phyloP scores from a whole-genome alignment of 2,329 filamentous ascomycete genomes.

The Blastomyces silverae region DNA sequence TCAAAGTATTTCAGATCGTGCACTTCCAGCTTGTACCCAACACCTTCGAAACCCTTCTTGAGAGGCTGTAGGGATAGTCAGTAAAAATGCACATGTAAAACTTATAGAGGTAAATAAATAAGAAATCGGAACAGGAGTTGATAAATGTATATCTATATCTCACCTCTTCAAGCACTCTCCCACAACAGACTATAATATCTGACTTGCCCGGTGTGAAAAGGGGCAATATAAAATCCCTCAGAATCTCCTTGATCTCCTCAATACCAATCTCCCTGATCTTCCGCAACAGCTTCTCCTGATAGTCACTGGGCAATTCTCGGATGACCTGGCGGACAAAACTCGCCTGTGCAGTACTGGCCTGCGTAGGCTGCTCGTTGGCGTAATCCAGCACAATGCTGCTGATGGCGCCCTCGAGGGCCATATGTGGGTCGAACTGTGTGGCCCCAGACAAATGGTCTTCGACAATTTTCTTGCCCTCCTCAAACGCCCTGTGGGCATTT shows the following conservation, averaged over 20 bases:
- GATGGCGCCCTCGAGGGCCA: slow-evolving; percentile 75
- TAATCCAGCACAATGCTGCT: slow-evolving; percentile 79
- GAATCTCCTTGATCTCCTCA: slow-evolving; percentile 67
- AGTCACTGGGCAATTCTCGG: slow-evolving; percentile 66
- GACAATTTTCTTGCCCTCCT: slow-evolving; percentile 67
- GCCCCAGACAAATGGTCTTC: slow-evolving; percentile 65
- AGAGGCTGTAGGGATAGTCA: slow-evolving; percentile 53
- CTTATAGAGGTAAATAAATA: neutral
- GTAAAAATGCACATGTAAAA: slow-evolving; percentile 18
- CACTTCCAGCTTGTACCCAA: slow-evolving; percentile 72
- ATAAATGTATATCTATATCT: slow-evolving; percentile 32
- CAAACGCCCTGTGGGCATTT: slow-evolving; percentile 78
- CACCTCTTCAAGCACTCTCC: slow-evolving; percentile 77
- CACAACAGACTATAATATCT: slow-evolving; percentile 84
- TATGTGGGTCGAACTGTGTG: slow-evolving; percentile 66
- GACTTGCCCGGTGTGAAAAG: slow-evolving; percentile 73
- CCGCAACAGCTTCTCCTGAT: slow-evolving; percentile 67
- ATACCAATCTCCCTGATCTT: slow-evolving; percentile 68
- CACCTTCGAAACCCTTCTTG: slow-evolving; percentile 63
- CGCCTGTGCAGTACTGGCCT: slow-evolving; percentile 70
- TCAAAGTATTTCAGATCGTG: slow-evolving; percentile 72
- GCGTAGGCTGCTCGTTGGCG: slow-evolving; percentile 82
- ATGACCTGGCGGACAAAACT: slow-evolving; percentile 81
- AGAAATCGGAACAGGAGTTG: slow-evolving; percentile 8
- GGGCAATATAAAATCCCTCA: slow-evolving; percentile 68